Conservation (phyloP, 2,329 filamentous ascomycete species). For the Chrysoporthe deuterocubensis region DNA sequence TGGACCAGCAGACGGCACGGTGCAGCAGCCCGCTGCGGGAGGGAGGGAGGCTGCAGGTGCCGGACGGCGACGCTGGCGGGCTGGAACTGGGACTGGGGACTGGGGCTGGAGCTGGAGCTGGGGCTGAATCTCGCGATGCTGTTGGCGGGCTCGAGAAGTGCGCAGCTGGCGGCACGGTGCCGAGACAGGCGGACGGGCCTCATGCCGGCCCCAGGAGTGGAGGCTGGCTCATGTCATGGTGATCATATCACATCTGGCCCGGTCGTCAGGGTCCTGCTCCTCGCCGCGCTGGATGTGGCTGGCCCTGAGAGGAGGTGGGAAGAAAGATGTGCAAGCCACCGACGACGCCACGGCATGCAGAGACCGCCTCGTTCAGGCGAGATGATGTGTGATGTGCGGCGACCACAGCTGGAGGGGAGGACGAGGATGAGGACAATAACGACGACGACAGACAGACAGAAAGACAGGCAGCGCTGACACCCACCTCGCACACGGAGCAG, state of each 20-base stretch:
- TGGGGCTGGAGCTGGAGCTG: neutral
- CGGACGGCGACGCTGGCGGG: neutral
- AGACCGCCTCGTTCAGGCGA: slow-evolving; percentile 13
- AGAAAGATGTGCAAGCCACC: slow-evolving; percentile 11
- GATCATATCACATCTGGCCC: neutral
- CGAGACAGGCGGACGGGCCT: slow-evolving; percentile 26
- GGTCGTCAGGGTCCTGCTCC: neutral
- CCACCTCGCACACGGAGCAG: neutral
- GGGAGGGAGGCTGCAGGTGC: neutral
- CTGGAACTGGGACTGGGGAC: neutral
- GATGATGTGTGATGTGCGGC: neutral
- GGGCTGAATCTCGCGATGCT: neutral
- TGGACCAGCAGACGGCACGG: neutral
- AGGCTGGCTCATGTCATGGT: neutral
- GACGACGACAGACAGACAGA: too few species aligned
- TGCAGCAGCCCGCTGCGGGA: neutral
- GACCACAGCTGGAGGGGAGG: neutral
- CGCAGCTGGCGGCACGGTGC: slow-evolving; percentile 19
- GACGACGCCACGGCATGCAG: slow-evolving; percentile 19
- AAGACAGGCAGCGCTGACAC: too few species aligned
- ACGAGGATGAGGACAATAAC: too few species aligned
- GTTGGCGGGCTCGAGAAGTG: neutral
- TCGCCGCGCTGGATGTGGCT: slow-evolving; percentile 2
- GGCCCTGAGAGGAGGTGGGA: neutral
- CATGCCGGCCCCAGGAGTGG: neutral